These are phyloP conservation scores for Auricularia auricula-judae DNA, from an alignment of 768 basidiomycete species.

Conservation along the genomic window DNA sequence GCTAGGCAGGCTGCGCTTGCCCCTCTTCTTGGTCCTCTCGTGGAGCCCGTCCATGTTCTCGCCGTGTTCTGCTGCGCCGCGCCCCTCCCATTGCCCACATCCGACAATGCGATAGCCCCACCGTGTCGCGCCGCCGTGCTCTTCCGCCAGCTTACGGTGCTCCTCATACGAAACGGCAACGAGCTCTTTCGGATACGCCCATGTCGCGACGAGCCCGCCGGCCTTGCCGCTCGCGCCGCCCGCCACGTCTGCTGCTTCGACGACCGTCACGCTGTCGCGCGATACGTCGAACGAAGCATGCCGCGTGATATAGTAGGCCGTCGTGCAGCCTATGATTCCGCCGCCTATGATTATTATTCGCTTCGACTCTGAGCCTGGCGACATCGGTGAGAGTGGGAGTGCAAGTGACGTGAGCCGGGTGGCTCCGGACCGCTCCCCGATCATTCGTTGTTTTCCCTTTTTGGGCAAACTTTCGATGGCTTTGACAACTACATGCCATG, in stretches of 20 bases:
- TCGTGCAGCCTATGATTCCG: conserved; percentile 78
- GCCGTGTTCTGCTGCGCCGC: conserved; percentile 32
- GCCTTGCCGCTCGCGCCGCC: conserved; percentile 80
- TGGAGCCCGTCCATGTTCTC: conserved; percentile 42
- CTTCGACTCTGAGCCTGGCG: background rate
- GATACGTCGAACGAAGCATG: conserved; percentile 37
- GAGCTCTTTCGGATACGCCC: conserved; percentile 70
- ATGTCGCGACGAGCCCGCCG: conserved; percentile 73
- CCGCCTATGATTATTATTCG: conserved; percentile 70
- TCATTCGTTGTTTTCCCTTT: no score
- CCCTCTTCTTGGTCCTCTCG: background rate
- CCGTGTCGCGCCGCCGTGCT: conserved; percentile 54
- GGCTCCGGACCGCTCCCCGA: no score
- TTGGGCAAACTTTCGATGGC: no score
- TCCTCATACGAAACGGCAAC: conserved; percentile 62
- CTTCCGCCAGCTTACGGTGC: conserved; percentile 59
- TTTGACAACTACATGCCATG: no score
- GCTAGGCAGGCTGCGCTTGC: conserved; percentile 15
- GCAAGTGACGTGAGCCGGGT: no score
- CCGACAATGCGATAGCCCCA: conserved; percentile 78
- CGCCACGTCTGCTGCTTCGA: conserved; percentile 65
- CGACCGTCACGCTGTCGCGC: conserved; percentile 36
- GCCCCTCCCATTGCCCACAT: conserved; percentile 68
- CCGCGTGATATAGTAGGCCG: conserved; percentile 66
- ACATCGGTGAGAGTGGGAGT: no score